Evolutionary conservation across 2,329 filamentous ascomycete species (phyloP).

Genomic region (Ceratocystis papillata): DNA sequence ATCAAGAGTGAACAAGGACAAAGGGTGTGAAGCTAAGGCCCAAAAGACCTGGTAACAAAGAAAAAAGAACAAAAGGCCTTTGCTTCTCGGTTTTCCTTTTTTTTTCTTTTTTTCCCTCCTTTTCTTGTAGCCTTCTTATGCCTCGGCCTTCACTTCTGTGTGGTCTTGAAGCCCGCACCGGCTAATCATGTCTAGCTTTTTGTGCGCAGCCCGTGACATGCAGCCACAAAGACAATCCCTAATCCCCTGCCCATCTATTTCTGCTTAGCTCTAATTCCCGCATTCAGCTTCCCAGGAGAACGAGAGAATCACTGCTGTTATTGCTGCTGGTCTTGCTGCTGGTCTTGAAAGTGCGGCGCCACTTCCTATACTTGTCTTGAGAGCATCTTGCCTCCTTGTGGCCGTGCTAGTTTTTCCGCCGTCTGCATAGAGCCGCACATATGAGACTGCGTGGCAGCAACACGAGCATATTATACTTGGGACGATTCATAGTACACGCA

Average conservation of each 20-base stretch:
- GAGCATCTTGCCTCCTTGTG: not conserved
- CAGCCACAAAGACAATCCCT: conserved; percentile 5
- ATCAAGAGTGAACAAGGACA: not conserved
- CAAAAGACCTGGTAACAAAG: not conserved
- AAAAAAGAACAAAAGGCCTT: not conserved
- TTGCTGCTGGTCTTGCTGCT: not conserved
- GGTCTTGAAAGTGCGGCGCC: conserved; percentile 6
- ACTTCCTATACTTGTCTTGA: not conserved
- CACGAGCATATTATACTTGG: conserved; percentile 12
- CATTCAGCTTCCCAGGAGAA: conserved; percentile 1
- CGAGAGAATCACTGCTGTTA: not conserved
- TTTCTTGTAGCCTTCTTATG: not conserved
- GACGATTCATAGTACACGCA: conserved; percentile 7
- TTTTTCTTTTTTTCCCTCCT: not conserved
- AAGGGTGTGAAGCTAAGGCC: not conserved
- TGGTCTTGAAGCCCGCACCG: not conserved
- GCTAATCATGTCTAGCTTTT: conserved; percentile 3
- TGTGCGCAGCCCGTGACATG: not conserved
- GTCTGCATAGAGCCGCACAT: conserved; percentile 10
- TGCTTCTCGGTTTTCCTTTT: not conserved
- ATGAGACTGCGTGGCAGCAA: not conserved
- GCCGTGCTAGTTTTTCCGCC: not conserved
- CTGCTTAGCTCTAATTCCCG: not conserved
- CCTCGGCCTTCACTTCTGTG: not conserved
- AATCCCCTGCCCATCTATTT: not conserved